A percentile compares a stretch with the other conserved stretches of the same genome.
Evolutionary conservation across 768 basidiomycete species (phyloP).

Genomic region (Mycena vitilis): DNA sequence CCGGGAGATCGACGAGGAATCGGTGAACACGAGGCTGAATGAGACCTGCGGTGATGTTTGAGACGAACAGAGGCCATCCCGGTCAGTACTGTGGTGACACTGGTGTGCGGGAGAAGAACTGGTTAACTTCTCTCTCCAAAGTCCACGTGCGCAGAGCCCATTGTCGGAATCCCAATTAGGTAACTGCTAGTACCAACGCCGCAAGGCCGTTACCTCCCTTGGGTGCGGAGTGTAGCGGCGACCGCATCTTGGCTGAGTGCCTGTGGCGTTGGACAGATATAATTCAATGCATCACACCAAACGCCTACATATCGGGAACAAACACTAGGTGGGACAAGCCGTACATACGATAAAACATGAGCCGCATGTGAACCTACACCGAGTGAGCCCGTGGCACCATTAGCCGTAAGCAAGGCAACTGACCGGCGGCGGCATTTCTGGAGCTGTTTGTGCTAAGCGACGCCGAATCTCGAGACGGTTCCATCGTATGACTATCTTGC

Average conservation of each 20-base stretch:
- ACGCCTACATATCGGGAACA: constrained; percentile 18
- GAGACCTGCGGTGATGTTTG: constrained; percentile 63
- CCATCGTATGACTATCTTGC: background rate
- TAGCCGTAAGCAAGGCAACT: background rate
- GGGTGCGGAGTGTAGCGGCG: too few relatives aligned
- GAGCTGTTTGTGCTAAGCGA: constrained; percentile 13
- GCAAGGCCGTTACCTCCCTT: background rate
- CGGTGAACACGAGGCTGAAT: constrained; percentile 59
- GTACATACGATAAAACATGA: constrained; percentile 31
- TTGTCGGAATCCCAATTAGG: background rate
- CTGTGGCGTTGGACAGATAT: too few relatives aligned
- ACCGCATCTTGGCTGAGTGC: too few relatives aligned
- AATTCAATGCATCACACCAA: too few relatives aligned
- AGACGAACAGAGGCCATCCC: constrained; percentile 49
- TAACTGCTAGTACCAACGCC: background rate
- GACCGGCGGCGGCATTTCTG: constrained; percentile 3
- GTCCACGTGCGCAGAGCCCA: background rate
- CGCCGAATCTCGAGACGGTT: constrained; percentile 11
- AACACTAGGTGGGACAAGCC: constrained; percentile 21
- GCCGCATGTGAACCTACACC: constrained; percentile 18
- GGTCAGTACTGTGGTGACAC: background rate
- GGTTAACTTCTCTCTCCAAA: too few relatives aligned
- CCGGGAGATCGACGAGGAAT: constrained; percentile 50
- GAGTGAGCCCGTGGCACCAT: background rate
- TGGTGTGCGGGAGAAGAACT: background rate